Base-by-base conservation (phyloP, 768 basidiomycete species). In the Chalciporus sphaerocephalus region DNA sequence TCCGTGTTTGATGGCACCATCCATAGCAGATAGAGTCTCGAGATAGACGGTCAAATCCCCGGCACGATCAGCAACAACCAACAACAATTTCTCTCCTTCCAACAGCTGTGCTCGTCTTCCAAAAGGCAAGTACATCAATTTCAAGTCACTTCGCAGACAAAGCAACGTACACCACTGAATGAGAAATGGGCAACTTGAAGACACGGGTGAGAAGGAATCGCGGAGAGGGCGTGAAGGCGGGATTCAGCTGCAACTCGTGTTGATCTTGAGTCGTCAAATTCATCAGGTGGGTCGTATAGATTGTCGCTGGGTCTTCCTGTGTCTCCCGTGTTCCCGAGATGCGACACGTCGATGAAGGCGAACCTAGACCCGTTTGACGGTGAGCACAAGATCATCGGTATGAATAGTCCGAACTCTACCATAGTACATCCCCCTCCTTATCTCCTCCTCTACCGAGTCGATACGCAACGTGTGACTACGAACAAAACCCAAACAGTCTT, bases 81-180 rank as follows among this genome's bases (percentile, higher is more conserved):
- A 53, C 9, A 81, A 57, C 3, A 75, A 61, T 28, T 57, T 71
- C n/a, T 66, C 65, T 15, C 63, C 58, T 13, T 65, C 63, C 16
- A 79, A 64, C 1, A 78, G 28, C 42, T 79, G 76, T 0, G 58
- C 55, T n/a, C 65, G 60, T 28, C 72, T 73, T 21, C 2, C 37
- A 3, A n/a, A 39, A 9, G 1, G 15, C 30, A 6, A 7, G 7
- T 4, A 5, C 6, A 11, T 48, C 17, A 36, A 20, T 6, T 35
- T 13, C 5, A n/a, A 6, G 5, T 23, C 17, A 28, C 15, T 2
- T 15, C 13, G 8, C 2, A 13, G 25, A 11, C 0, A 6, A 37
- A n/a, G 8, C 15, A 3, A 45, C 57, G 22, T 6, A 60, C 59
- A 54, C 36, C 6, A 64, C 41, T 0, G 51, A 58, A 41, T 56